Evolutionary conservation across 106 monocot genomes (phyloP).

Genomic region (Apostasia ramifera): DNA sequence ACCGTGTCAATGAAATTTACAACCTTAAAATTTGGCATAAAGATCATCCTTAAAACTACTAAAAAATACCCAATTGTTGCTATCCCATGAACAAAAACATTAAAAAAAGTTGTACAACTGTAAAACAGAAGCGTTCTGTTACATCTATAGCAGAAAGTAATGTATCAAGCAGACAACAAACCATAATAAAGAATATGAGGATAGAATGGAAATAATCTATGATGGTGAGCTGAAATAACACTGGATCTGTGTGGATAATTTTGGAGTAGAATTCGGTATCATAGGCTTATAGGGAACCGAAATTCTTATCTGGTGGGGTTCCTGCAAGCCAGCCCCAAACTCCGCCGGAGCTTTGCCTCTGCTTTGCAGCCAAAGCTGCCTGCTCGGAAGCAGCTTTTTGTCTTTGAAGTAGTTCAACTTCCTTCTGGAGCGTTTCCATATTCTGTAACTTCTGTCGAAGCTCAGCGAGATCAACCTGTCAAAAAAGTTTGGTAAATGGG

Average conservation of each 20-base stretch:
- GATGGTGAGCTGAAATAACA: neutral
- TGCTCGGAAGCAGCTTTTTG: constrained; percentile 77
- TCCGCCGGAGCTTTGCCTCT: constrained; percentile 67
- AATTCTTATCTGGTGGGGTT: constrained; percentile 29
- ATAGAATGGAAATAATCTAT: neutral
- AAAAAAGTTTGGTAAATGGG: neutral
- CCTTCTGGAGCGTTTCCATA: constrained; percentile 60
- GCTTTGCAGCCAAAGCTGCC: constrained; percentile 44
- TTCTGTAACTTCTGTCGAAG: constrained; percentile 68
- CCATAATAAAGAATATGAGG: too few relatives aligned
- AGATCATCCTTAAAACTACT: too few relatives aligned
- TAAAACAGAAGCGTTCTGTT: too few relatives aligned
- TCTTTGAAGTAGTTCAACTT: constrained; percentile 64
- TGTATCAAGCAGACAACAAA: too few relatives aligned
- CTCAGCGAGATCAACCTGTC: constrained; percentile 77
- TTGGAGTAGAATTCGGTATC: neutral
- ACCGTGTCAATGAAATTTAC: too few relatives aligned
- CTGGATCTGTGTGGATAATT: constrained; percentile 12
- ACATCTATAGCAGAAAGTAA: too few relatives aligned
- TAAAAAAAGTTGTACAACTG: too few relatives aligned
- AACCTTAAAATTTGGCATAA: too few relatives aligned
- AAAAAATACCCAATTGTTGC: too few relatives aligned
- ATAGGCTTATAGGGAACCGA: constrained; percentile 11
- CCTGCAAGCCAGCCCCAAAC: constrained; percentile 93
- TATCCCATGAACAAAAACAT: too few relatives aligned